Conservation (phyloP, 176 grass and related monocot species). For the Chloris gayana region DNA sequence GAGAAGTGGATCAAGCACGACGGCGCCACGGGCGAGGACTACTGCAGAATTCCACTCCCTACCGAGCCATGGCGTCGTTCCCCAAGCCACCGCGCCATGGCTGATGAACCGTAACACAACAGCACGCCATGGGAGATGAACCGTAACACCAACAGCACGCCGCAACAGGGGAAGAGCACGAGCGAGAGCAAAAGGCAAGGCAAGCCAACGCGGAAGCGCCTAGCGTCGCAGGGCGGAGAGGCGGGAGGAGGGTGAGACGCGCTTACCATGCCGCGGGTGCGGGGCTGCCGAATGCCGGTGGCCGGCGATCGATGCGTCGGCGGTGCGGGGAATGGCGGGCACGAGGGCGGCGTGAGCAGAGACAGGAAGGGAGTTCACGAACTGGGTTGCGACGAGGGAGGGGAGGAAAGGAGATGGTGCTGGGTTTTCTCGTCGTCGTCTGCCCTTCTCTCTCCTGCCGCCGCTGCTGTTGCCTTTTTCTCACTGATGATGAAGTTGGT, state of each 20-base stretch:
- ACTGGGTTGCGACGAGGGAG: background rate
- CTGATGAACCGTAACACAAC: too few species aligned
- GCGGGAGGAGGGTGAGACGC: background rate
- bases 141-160: background rate
- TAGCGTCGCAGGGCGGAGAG: too few species aligned
- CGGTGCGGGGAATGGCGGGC: slow-evolving; percentile 4
- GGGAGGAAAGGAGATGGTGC: background rate
- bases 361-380: slow-evolving; percentile 8
- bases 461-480: background rate
- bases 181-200: background rate
- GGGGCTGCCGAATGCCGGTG: slow-evolving; percentile 12
- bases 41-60: background rate
- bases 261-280: background rate
- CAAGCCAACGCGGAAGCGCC: background rate
- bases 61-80: background rate
- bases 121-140: background rate
- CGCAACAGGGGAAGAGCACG: background rate
- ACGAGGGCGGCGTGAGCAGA: slow-evolving; percentile 41
- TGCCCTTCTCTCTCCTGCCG: background rate
- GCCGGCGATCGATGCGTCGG: background rate
- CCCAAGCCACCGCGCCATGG: background rate
- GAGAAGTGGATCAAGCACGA: background rate
- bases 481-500: background rate
- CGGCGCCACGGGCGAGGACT: background rate
- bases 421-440: background rate